phyloP scores from a whole-genome alignment of 768 basidiomycete genomes.

The Macrolepiota fuliginosa region DNA sequence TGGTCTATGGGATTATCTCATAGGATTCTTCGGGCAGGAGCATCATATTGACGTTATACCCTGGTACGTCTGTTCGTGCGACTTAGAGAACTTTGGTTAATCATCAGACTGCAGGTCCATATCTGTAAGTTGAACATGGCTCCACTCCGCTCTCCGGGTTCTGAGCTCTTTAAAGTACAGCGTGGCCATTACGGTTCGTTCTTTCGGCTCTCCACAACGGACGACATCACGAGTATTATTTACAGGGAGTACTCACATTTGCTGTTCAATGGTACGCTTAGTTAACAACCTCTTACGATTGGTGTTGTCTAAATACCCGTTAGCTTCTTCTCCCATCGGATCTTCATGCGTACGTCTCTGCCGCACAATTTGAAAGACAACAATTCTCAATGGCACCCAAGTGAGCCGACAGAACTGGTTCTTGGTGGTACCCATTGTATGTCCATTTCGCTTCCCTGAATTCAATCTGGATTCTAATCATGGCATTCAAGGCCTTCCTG shows the following conservation, averaged over 20 bases:
- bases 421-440: conserved; percentile 30
- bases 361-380: not conserved
- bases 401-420: conserved; percentile 37
- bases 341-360: conserved; percentile 32
- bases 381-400: conserved; percentile 11
- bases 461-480: not conserved
- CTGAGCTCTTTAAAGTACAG: conserved; percentile 18
- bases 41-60: conserved; percentile 30
- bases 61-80: conserved; percentile 24
- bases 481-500: conserved; percentile 19
- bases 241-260: conserved; percentile 28
- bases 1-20: conserved; percentile 38
- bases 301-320: not conserved
- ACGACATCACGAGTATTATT: not conserved
- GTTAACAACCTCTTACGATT: not conserved
- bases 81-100: not conserved
- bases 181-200: conserved; percentile 23
- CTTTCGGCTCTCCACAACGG: not conserved
- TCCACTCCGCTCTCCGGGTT: not conserved
- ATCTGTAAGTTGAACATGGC: conserved; percentile 7
- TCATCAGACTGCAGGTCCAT: not conserved
- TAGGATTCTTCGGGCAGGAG: conserved; percentile 26
- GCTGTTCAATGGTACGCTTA: conserved; percentile 24
- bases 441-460: not conserved
- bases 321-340: conserved; percentile 37